phyloP scores from a whole-genome alignment of 2,329 filamentous ascomycete genomes.

The Arachnopeziza araneosa region DNA sequence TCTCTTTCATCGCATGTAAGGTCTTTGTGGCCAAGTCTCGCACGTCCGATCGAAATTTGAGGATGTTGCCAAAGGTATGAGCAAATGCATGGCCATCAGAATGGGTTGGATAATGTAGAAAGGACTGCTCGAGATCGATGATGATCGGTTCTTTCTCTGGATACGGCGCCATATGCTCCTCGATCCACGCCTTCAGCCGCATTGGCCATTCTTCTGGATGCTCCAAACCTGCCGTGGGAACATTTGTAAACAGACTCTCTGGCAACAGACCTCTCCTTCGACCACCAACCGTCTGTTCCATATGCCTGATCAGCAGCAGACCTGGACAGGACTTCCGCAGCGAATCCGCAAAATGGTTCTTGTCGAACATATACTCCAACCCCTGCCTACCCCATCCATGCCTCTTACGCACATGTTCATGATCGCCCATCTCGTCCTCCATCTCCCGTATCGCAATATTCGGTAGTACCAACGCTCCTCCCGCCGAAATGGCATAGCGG shows the following conservation, averaged over 20 bases:
- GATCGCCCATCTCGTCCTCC: slow-evolving; percentile 4
- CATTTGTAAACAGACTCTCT: slow-evolving; percentile 19
- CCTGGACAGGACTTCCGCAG: slow-evolving; percentile 24
- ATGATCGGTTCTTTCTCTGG: slow-evolving; percentile 18
- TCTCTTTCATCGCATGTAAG: slow-evolving; percentile 28
- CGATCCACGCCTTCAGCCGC: slow-evolving; percentile 21
- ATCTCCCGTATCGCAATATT: slow-evolving; percentile 31
- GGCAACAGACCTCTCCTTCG: slow-evolving; percentile 21
- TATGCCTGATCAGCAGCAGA: slow-evolving; percentile 20
- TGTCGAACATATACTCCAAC: slow-evolving; percentile 29
- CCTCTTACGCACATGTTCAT: slow-evolving; percentile 11
- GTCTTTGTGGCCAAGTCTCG: slow-evolving; percentile 30
- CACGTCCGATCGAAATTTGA: slow-evolving; percentile 29
- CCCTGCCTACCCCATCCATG: slow-evolving; percentile 25
- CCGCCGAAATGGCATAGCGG: slow-evolving; percentile 36
- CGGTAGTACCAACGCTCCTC: slow-evolving; percentile 34
- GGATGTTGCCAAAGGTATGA: slow-evolving; percentile 35
- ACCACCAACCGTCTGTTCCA: slow-evolving; percentile 14
- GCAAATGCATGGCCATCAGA: slow-evolving; percentile 33
- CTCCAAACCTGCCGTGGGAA: slow-evolving; percentile 19
- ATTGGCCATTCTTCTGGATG: slow-evolving; percentile 23
- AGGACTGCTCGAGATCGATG: slow-evolving; percentile 30
- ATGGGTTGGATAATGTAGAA: slow-evolving; percentile 34
- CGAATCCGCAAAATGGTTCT: slow-evolving; percentile 24
- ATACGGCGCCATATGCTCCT: slow-evolving; percentile 14